Base-by-base conservation (phyloP, 495 filamentous ascomycete genomes). In the Neurospora sp. region DNA sequence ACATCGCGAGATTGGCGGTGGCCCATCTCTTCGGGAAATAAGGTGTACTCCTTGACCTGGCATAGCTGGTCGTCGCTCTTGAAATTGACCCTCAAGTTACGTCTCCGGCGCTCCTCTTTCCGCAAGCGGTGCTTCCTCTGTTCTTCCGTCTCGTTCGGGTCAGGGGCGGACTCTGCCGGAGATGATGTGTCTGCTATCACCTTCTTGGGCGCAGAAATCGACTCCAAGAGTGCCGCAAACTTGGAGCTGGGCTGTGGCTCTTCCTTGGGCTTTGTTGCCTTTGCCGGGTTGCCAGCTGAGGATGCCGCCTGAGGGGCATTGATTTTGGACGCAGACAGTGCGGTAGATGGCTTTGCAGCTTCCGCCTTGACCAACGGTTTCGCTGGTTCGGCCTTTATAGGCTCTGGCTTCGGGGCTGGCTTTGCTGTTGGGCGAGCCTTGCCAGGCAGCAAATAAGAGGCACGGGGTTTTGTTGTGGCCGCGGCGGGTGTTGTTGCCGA, bases 1-100 rank as follows among this genome's bases (percentile, higher is more conserved):
- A 87, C 88, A 81, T 94, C 91, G 44, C 89, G 87, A 41, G 89
- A 81, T 37, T 89, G 86, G 9, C 89, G 90, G n/a, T 90, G 90
- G 72, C 90, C 83, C 71, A 96, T 92, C 78, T 96, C 93, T 31
- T 94, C 92, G 3, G 90, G 91, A 72, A 95, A 90, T 72, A 94
- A 92, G 37, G 88, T 89, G 77, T 97, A 95, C 27, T 90, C 83
- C 59, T 90, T 86, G 42, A 96, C 82, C 75, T 93, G 83, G 1
- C 90, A 90, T 7, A 97, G 85, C n/a, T 86, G 84, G 40, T 90
- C 85, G 71, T 92, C 93, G 0, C 90, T 86, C 78, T 91, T 94
- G 74, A 83, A 86, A 0, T 79, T 85, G 86, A 97, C 75, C 78
- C 87, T 71, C 90, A 93, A 69, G 87, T 88, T 65, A 40, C 93